Base-by-base conservation (phyloP, 257 asterid species). In the Henckelia pumila region DNA sequence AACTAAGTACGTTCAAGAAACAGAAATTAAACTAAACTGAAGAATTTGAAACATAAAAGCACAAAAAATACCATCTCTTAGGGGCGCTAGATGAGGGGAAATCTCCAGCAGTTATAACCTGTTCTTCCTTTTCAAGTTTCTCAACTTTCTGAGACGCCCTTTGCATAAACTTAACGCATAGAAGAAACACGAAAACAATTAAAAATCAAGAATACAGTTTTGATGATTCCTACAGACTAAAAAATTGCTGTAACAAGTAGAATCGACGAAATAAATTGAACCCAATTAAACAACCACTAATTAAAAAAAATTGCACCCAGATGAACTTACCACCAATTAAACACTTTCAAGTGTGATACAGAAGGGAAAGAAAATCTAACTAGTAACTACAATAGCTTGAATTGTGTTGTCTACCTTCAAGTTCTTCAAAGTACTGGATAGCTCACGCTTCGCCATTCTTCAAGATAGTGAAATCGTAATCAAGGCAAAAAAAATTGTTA, bases 141-240 rank as follows among this genome's bases (percentile, higher is more conserved):
- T 80, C 96, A 69, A 85, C 94, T 73, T 75, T 92, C 82, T 60
- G 86, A 44, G 83, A 47, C 3, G 84, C 96, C 82, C 96, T 87
- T 85, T 92, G 98, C 98, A 92, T 92, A 77, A 92, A 92, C 98
- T 92, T 82, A 67, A 77, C 59, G n/a, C 50, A 40, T 40, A n/a
- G 20, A 33, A 44, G 37, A 6, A 16, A 63, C 28, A 55, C 26
- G 63, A 66, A 64, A 35, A 44, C 8, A 22, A 20, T 26, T 33
- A 59, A 61, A 49, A 63, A 23, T 24, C 28, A 63, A 61, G 29
- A 35, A 11, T 32, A 37, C 8, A 69, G 53, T 53, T 50, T 66
- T 23, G 6, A 40, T 40, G 0, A 11, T 40, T 13, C 50, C 50
- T 40, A 40, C n/a, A 40, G 13, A 40, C 50, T 25, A 63, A 71